Base-by-base conservation (phyloP, 345 rosid species). In the Conringia planisiliqua region DNA sequence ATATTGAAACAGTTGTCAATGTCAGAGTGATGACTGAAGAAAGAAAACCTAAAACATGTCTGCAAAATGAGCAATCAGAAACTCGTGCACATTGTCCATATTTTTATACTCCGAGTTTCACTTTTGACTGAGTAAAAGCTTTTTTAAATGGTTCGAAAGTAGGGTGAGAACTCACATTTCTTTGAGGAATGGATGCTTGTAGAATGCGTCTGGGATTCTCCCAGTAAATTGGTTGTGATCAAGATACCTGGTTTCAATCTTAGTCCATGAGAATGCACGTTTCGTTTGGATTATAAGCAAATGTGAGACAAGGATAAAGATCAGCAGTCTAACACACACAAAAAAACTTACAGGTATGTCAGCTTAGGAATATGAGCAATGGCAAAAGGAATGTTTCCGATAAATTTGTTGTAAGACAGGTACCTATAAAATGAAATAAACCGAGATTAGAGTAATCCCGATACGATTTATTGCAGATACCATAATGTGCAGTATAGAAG, bases 181-280 rank as follows among this genome's bases (percentile, higher is more conserved):
- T 84, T 91, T 94, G 82, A 94, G 82, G 83, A 81, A 85, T 17
- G 88, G 81, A 68, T 90, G 98, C 80, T 86, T 91, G 79, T 91
- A 91, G 79, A 89, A 85, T 33, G 88, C 87, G 54, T 86, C 89
- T 6, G 96, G 93, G 50, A 94, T 90, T 77, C 90, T 86, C 70
- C 98, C 98, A 0, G 90, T 73, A 78, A 94, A 94, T 67, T 89
- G 96, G 78, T 94, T 94, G 85, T 94, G 97, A 83, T 94, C 98
- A 84, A 94, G 78, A 82, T 94, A 94, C 84, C 98, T 91, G 85
- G 69, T 62, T 80, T 66, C 40, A 68, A 40, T 42, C 48, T 56
- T 38, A 47, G 47, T n/a, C 50, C 71, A 56, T 65, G 16, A 71
- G 66, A 43, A 69, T 33, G n/a, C 27, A 54, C 17, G 16, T 62